Conservation (phyloP, 345 rosid species). For the Eucalyptus melliodora region DNA sequence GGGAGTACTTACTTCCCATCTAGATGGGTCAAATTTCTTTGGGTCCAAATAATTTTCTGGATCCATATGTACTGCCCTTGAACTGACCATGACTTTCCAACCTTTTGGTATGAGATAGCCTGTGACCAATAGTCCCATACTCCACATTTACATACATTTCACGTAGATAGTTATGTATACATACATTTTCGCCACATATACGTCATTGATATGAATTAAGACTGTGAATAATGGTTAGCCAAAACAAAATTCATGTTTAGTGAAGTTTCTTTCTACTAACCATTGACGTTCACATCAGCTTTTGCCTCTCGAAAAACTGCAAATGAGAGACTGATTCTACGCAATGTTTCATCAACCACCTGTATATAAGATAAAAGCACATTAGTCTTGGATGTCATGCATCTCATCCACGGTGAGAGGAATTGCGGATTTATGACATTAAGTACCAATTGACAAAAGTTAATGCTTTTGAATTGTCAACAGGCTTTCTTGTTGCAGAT, state of each 20-base stretch:
- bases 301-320: constrained; percentile 7
- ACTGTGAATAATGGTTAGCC: background rate
- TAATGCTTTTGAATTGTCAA: background rate
- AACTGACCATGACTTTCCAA: constrained; percentile 44
- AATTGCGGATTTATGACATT: background rate
- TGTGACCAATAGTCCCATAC: background rate
- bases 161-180: background rate
- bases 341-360: constrained; percentile 18
- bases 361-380: background rate
- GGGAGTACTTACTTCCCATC: constrained; percentile 26
- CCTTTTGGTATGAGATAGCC: constrained; percentile 43
- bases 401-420: background rate
- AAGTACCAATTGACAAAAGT: background rate
- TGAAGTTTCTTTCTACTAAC: background rate
- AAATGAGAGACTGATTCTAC: background rate
- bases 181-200: background rate
- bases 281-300: constrained; percentile 4
- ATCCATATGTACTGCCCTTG: constrained; percentile 29
- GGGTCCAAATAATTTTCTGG: constrained; percentile 26
- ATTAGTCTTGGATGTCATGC: background rate
- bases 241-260: background rate
- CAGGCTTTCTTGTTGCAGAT: background rate
- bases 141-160: background rate
- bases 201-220: background rate
- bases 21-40: constrained; percentile 18